Evolutionary conservation across 192 early-diverging fungal genomes (phyloP).

Genomic region (Cladochytrium replicatum): DNA sequence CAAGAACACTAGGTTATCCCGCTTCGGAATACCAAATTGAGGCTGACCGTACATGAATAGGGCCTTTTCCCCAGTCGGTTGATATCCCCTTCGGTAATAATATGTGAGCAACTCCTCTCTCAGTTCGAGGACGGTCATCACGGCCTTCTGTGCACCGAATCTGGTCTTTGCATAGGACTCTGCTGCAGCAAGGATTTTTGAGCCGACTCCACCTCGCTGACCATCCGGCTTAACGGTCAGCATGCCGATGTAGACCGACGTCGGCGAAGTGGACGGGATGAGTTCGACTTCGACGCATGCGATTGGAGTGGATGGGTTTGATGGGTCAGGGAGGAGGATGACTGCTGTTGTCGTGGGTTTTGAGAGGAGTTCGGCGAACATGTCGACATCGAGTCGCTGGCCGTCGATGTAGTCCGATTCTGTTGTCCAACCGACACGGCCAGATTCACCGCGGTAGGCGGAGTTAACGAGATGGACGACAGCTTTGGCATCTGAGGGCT

Average conservation of each 20-base stretch:
- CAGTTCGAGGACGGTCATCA: neutral
- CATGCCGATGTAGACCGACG: conserved; percentile 1
- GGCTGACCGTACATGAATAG: conserved; percentile 1
- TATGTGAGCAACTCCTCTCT: conserved; percentile 2
- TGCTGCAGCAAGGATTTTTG: no score
- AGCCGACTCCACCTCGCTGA: no score
- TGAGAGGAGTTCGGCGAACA: neutral
- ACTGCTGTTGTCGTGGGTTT: neutral
- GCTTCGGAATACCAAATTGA: conserved; percentile 5
- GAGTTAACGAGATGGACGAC: conserved; percentile 4
- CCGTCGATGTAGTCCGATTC: conserved; percentile 3
- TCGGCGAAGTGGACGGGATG: neutral
- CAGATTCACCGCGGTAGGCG: conserved; percentile 3
- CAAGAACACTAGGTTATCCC: conserved; percentile 1
- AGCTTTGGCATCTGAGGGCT: neutral
- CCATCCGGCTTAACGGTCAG: neutral
- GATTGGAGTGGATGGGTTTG: no score
- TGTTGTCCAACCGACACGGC: conserved; percentile 2
- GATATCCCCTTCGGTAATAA: conserved; percentile 6
- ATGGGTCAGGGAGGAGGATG: no score
- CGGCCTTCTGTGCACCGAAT: neutral
- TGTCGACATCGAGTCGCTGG: neutral
- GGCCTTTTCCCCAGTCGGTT: conserved; percentile 1
- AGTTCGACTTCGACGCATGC: conserved; percentile 6
- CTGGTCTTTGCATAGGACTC: conserved; percentile 1